Conservation (phyloP, 2,329 filamentous ascomycete species). For the Endoconidiophora polonica region DNA sequence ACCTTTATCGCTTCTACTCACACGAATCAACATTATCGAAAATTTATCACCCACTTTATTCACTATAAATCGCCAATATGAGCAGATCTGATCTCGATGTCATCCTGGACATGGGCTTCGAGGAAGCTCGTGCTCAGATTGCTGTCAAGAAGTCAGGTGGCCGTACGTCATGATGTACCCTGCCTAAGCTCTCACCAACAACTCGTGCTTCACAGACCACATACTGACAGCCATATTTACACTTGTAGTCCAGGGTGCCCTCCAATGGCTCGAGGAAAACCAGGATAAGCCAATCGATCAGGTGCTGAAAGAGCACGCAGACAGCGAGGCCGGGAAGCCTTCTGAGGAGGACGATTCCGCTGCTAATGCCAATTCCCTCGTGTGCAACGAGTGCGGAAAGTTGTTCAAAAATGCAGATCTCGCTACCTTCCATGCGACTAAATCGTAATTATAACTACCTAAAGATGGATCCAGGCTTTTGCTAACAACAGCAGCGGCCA, state of each 20-base stretch:
- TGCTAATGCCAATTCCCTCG: constrained; percentile 53
- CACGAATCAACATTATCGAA: background rate
- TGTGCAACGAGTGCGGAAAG: constrained; percentile 93
- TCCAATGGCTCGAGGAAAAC: constrained; percentile 90
- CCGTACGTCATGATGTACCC: constrained; percentile 33
- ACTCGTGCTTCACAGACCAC: background rate
- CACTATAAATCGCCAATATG: constrained; percentile 23
- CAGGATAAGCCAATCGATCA: constrained; percentile 77
- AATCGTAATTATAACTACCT: constrained; percentile 41
- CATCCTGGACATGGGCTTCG: constrained; percentile 62
- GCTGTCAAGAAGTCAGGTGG: constrained; percentile 73
- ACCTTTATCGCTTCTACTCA: background rate
- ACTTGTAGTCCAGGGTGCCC: constrained; percentile 58
- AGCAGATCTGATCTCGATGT: constrained; percentile 42
- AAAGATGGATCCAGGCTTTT: background rate
- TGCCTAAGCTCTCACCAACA: background rate
- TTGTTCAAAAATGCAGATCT: constrained; percentile 66
- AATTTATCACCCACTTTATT: background rate
- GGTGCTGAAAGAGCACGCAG: constrained; percentile 34
- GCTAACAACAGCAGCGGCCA: constrained; percentile 42
- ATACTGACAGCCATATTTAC: background rate
- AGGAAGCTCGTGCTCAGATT: constrained; percentile 62
- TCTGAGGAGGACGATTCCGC: constrained; percentile 26
- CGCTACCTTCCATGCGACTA: constrained; percentile 79
- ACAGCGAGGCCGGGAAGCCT: constrained; percentile 11